These are phyloP conservation scores for Leishmania arabica DNA, from an alignment of 208 protist genomes.

Conservation along the genomic window DNA sequence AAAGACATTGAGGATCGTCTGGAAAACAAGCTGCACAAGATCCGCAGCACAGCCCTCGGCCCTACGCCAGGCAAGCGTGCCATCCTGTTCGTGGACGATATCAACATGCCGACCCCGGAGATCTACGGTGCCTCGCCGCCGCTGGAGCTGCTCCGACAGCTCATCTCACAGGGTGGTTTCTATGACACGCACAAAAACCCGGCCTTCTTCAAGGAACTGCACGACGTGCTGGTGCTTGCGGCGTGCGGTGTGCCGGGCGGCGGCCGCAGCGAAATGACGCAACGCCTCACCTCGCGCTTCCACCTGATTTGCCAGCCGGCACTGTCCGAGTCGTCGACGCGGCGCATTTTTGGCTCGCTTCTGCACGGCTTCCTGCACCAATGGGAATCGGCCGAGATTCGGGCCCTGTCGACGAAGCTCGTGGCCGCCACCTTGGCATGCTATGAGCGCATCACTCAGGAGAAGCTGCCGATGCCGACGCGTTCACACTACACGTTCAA, in stretches of 20 bases:
- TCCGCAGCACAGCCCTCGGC: constrained; percentile 86
- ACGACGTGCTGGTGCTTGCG: constrained; percentile 89
- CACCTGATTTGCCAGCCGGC: constrained; percentile 94
- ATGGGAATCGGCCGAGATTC: constrained; percentile 60
- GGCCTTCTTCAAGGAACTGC: constrained; percentile 92
- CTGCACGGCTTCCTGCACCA: constrained; percentile 88
- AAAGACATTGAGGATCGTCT: constrained; percentile 94
- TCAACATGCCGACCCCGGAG: constrained; percentile 96
- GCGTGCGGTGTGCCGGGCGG: constrained; percentile 96
- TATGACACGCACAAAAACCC: constrained; percentile 94
- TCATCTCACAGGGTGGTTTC: constrained; percentile 94
- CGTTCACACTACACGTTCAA: constrained; percentile 99
- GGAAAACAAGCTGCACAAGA: constrained; percentile 94
- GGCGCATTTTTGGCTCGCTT: constrained; percentile 96
- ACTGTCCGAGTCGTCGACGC: constrained; percentile 85
- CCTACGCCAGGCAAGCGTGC: constrained; percentile 89
- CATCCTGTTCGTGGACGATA: constrained; percentile 95
- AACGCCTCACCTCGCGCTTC: constrained; percentile 93
- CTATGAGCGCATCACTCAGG: constrained; percentile 93
- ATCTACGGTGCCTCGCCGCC: constrained; percentile 95
- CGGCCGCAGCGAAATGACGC: constrained; percentile 93
- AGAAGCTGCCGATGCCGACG: constrained; percentile 97
- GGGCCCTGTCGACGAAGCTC: constrained; percentile 63
- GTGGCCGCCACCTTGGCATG: constrained; percentile 94
- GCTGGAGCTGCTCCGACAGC: constrained; percentile 94